Base-by-base conservation (phyloP, 768 basidiomycete species). In the Lentinula aciculospora region DNA sequence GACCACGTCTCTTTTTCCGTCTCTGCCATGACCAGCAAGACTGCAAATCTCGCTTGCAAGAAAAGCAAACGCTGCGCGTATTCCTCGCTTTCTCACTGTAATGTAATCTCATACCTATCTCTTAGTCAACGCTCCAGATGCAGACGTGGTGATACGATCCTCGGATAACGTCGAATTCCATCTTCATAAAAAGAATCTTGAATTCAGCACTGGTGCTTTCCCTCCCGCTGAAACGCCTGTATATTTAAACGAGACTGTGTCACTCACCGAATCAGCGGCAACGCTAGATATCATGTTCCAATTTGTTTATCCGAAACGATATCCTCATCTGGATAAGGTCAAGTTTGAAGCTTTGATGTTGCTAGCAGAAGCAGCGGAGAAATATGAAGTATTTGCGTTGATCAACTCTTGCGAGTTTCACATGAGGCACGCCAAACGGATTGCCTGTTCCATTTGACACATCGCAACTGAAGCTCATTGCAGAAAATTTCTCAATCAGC, bases 241-340 rank as follows among this genome's bases (percentile, higher is more conserved):
- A 21, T 10, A 25, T 21, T 5, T 17, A 39, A 15, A 39, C 13
- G 37, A 39, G 17, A 17, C n/a, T 13, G 37, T 39, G 13, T 5
- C 3, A 48, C 55, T 59, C n/a, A 15, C 54, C 7, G 58, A 59
- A 27, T 34, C 58, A 19, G 42, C 58, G 19, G 42, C n/a, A 15
- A 48, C 47, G 10, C 31, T 59, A 15, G 58, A 59, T 21, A 32
- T 59, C 7, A 25, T 59, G 15, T 47, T 59, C 39, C 23, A 48
- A 23, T 59, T 44, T 34, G 29, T 59, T 8, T 59, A 59, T 46
- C 58, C 42, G 7, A 21, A 47, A 29, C 58, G 39, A 28, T 53
- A 59, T 15, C 55, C 55, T 9, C 21, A 39, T 17, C 58, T 59
- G 5, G 21, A 36, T 17, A 27, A 57, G 12, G 1, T 37, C 1